A percentile compares a stretch with the other conserved stretches of the same genome.
These are phyloP conservation scores for Trifolium fragiferum DNA, from an alignment of 306 rosid species.

Conservation along the genomic window DNA sequence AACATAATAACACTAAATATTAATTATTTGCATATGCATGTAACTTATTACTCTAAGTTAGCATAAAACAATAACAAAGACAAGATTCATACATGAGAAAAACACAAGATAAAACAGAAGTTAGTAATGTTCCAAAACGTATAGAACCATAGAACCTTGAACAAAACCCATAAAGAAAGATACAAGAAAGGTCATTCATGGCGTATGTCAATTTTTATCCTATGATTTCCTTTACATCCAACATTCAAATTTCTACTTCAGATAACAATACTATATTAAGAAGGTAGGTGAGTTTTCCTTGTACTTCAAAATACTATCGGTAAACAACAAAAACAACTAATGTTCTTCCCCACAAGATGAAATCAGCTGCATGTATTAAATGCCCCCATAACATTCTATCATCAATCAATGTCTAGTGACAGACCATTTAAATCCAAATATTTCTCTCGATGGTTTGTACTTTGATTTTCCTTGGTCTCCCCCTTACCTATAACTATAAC, in stretches of 20 bases:
- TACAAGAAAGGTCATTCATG: neutral
- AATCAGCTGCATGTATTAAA: neutral
- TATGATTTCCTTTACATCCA: neutral
- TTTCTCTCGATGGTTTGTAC: neutral
- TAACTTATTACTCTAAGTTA: neutral
- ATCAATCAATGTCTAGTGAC: neutral
- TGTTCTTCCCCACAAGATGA: too few species aligned
- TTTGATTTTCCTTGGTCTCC: slow-evolving; percentile 1
- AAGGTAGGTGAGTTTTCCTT: too few species aligned
- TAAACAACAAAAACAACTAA: too few species aligned
- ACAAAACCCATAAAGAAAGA: neutral
- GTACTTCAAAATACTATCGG: too few species aligned
- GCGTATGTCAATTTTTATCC: neutral
- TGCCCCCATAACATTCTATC: neutral
- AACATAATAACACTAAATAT: neutral
- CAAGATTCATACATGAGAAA: slow-evolving; percentile 13
- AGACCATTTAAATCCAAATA: neutral
- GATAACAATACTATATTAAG: too few species aligned
- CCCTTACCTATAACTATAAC: neutral
- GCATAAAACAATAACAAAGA: slow-evolving; percentile 1
- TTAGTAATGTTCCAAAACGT: neutral
- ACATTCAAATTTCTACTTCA: neutral
- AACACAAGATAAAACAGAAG: slow-evolving; percentile 1
- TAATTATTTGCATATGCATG: neutral
- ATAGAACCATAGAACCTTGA: neutral